A percentile compares a stretch with the other conserved stretches of the same genome.
Conservation (phyloP, 2,329 filamentous ascomycete species). For the Sphaceloma murrayae region DNA sequence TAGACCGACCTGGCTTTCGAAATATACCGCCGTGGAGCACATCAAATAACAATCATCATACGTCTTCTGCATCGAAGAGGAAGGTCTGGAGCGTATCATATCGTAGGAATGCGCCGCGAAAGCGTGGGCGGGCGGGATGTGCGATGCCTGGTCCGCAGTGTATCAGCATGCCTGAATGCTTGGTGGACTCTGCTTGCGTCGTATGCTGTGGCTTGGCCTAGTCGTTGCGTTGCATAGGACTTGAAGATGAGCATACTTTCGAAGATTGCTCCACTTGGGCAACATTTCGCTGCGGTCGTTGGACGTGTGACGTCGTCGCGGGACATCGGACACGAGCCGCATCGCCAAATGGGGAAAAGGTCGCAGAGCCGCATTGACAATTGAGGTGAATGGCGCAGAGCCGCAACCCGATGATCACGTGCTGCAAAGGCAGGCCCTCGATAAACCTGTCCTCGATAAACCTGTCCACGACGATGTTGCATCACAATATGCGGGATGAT, state of each 20-base stretch:
- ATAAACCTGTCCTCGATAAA: too few relatives aligned
- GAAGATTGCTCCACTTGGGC: background rate
- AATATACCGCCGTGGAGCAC: constrained; percentile 92
- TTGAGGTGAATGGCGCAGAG: background rate
- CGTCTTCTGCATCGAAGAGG: constrained; percentile 81
- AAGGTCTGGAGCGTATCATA: constrained; percentile 51
- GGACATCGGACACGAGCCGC: background rate
- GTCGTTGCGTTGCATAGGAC: background rate
- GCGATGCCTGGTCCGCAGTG: background rate
- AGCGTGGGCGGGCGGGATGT: background rate
- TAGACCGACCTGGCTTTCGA: constrained; percentile 69
- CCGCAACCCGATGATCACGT: too few relatives aligned
- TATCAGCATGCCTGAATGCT: constrained; percentile 8
- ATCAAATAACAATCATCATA: constrained; percentile 94
- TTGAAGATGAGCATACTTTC: constrained; percentile 5
- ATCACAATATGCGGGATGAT: too few relatives aligned
- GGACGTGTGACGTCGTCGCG: constrained; percentile 13
- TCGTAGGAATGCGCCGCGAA: background rate
- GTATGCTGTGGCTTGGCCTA: constrained; percentile 8
- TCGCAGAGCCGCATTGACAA: background rate
- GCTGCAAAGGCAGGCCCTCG: too few relatives aligned
- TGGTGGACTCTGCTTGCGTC: background rate
- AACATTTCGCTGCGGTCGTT: constrained; percentile 14
- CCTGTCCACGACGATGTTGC: too few relatives aligned
- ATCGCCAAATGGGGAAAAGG: too few relatives aligned